Evolutionary conservation across 1,284 basidiomycete species (phyloP).

Genomic region (Crepidotus sp.): DNA sequence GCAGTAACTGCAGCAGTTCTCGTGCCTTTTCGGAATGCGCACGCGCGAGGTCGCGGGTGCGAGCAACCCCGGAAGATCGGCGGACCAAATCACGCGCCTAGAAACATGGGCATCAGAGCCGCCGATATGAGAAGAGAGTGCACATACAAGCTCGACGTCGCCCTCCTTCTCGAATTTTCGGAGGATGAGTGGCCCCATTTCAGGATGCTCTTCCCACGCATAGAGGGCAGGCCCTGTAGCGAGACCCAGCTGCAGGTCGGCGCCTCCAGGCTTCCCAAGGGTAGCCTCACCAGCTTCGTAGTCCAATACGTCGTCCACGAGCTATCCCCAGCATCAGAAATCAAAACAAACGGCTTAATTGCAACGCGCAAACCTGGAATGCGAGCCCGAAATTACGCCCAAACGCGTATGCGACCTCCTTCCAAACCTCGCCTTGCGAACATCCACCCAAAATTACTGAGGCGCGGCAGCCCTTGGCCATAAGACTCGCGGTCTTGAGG

Average conservation of each 20-base stretch:
- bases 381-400: conserved; percentile 88
- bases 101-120: neutral
- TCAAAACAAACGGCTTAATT: conserved; percentile 3
- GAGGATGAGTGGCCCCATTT: conserved; percentile 74
- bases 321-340: conserved; percentile 35
- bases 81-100: conserved; percentile 73
- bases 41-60: conserved; percentile 72
- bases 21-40: conserved; percentile 75
- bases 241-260: conserved; percentile 80
- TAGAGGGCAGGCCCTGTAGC: conserved; percentile 93
- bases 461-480: conserved; percentile 89
- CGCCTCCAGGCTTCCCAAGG: conserved; percentile 81
- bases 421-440: conserved; percentile 72
- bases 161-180: conserved; percentile 79
- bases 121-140: conserved; percentile 1
- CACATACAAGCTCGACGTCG: conserved; percentile 74
- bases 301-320: conserved; percentile 90
- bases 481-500: conserved; percentile 91
- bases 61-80: conserved; percentile 68
- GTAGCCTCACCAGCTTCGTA: conserved; percentile 61
- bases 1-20: conserved; percentile 63
- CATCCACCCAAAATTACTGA: conserved; percentile 88
- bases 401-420: conserved; percentile 91
- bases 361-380: conserved; percentile 66
- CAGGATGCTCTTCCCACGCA: conserved; percentile 86